phyloP scores from a whole-genome alignment of 176 grass and related monocot species.

The Cenchrus purpureus region DNA sequence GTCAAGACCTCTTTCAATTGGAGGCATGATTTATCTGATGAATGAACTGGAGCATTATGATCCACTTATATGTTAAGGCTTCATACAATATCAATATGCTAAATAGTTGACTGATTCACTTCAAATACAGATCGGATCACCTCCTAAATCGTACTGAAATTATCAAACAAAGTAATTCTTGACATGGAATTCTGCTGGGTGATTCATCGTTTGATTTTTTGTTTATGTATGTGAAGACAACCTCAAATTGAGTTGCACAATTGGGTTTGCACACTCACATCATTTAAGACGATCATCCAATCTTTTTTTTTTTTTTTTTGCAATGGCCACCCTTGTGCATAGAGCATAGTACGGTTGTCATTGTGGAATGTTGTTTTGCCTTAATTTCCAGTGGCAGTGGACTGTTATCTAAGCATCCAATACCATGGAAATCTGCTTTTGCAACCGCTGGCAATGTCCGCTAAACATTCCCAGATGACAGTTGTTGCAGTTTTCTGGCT shows the following conservation, averaged over 20 bases:
- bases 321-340: background rate
- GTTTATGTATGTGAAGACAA: background rate
- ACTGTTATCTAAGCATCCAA: too few species aligned
- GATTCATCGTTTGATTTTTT: background rate
- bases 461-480: background rate
- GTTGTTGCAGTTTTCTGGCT: too few species aligned
- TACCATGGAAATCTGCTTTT: too few species aligned
- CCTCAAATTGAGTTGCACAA: background rate
- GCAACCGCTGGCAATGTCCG: background rate
- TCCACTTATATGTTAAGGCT: background rate
- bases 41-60: background rate
- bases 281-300: background rate
- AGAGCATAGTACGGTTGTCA: background rate
- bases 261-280: background rate
- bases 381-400: too few species aligned
- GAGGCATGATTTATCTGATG: background rate
- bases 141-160: background rate
- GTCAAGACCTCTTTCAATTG: background rate
- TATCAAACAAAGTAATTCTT: background rate
- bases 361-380: background rate
- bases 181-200: background rate
- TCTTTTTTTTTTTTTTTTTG: background rate
- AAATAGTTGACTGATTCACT: too few species aligned
- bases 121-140: background rate
- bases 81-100: background rate